A percentile compares a stretch with the other conserved stretches of the same genome.
phyloP scores from a whole-genome alignment of 2,329 filamentous ascomycete species.

The Verticillium tricorpus region DNA sequence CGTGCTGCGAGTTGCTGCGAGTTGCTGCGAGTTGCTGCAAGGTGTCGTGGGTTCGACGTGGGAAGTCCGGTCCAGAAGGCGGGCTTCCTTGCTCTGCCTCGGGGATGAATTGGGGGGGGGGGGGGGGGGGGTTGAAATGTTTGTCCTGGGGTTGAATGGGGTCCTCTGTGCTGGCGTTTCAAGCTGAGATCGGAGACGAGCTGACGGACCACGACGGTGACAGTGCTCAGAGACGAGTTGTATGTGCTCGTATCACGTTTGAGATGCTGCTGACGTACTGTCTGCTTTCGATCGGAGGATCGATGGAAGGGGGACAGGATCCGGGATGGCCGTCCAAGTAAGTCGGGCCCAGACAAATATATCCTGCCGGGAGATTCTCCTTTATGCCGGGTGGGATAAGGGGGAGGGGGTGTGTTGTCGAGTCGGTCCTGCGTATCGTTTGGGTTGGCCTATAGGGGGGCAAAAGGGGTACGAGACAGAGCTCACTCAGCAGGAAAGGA shows the following conservation, averaged over 20 bases:
- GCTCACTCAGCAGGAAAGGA: not conserved
- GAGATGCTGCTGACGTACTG: not conserved
- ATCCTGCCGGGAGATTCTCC: constrained; percentile 1
- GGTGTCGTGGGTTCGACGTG: constrained; percentile 2
- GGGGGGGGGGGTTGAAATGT: no score
- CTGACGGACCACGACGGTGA: not conserved
- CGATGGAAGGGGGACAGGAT: not conserved
- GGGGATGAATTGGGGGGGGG: no score
- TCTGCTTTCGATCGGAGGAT: not conserved
- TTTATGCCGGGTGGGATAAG: not conserved
- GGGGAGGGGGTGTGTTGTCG: not conserved
- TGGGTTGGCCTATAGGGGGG: not conserved
- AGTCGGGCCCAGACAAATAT: not conserved
- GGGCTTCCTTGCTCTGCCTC: not conserved
- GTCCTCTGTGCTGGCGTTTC: constrained; percentile 2
- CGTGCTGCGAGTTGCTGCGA: not conserved
- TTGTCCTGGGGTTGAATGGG: not conserved
- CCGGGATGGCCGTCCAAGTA: not conserved
- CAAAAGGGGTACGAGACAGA: not conserved
- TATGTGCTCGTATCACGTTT: not conserved
- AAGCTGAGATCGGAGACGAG: not conserved
- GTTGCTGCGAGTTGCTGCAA: constrained; percentile 1
- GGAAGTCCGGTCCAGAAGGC: not conserved
- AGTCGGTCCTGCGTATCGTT: not conserved
- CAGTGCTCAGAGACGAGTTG: not conserved